Evolutionary conservation across 495 filamentous ascomycete species (phyloP).

Genomic region (Melanomma pulvis-pyrius): DNA sequence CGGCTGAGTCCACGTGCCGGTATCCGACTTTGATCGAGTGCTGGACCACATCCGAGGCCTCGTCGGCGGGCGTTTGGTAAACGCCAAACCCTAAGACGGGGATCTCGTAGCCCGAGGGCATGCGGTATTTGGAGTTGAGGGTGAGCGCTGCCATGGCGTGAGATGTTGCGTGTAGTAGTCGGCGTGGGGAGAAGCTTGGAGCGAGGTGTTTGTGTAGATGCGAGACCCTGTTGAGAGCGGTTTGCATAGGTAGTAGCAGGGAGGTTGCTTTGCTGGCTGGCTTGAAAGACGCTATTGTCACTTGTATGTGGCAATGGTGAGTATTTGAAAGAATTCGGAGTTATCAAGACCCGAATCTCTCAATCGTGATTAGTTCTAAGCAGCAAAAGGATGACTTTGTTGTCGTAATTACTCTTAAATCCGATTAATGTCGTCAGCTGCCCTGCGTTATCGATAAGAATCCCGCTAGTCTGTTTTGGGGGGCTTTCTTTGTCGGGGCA

Average conservation of each 20-base stretch:
- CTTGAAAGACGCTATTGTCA: neutral
- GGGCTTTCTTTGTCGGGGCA: neutral
- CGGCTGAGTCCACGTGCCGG: slow-evolving; percentile 76
- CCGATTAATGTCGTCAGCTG: neutral
- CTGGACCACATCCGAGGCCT: slow-evolving; percentile 58
- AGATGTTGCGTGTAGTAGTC: slow-evolving; percentile 8
- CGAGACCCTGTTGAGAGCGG: slow-evolving; percentile 2
- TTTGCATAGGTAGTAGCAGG: neutral
- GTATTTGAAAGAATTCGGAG: neutral
- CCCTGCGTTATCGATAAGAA: neutral
- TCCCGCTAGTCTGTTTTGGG: neutral
- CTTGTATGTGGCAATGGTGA: neutral
- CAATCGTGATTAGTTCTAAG: neutral
- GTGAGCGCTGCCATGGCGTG: slow-evolving; percentile 46
- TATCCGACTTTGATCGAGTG: slow-evolving; percentile 73
- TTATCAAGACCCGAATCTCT: neutral
- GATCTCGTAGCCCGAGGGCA: slow-evolving; percentile 78
- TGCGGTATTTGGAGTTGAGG: slow-evolving; percentile 66
- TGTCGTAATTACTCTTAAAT: neutral
- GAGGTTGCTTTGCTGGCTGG: neutral
- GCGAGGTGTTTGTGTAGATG: neutral
- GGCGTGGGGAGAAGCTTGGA: slow-evolving; percentile 12
- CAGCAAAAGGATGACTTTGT: no score
- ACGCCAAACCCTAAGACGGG: slow-evolving; percentile 74
- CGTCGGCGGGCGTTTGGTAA: slow-evolving; percentile 68